Evolutionary conservation across 345 rosid species (phyloP), one percentile per base, ranked within the genome.

Genomic region (Clarkia xantiana): DNA sequence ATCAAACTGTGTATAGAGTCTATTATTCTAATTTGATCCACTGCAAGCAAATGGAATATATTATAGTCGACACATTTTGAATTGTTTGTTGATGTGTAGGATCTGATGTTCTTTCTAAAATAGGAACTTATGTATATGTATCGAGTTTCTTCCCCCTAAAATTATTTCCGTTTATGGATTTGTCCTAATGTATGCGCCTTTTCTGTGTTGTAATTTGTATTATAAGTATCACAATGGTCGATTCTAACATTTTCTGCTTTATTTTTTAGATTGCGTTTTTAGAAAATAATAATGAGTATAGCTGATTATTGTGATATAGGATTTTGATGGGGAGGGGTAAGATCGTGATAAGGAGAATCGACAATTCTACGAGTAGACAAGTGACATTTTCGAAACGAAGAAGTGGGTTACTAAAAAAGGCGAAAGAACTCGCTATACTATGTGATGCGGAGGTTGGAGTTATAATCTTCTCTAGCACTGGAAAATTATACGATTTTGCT

Each of bases 381-480:
- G 82, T 76, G 44, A 76, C 81, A 16, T 76, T 76, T 54, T 76
- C 81, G 39, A 76, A 76, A 63, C 38, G 81, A 51, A 55, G 82
- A 44, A 70, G 55, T 20, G 82, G 82, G 46, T 41, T 76, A 65
- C 51, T 76, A 63, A 76, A 76, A 76, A 76, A 76, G 55, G 82
- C 82, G 14, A 67, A 70, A 62, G 82, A 76, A 59, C 60, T 76
- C 5, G 72, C 74, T 53, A 73, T 76, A 64, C 61, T 76, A 6
- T 76, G 82, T 51, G 82, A 76, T 44, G 82, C 76, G 2, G 76
- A 76, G 51, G 74, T 76, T 16, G 82, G 82, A 45, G 74, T 73
- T 50, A 39, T 73, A 6, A 67, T 76, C 69, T 76, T 76, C 72
- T 76, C 82, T 13, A 73, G 78, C 66, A 72, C 78, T 17, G 57